Conservation (phyloP, 1,284 basidiomycete species). For the Pulveroboletus sp. region DNA sequence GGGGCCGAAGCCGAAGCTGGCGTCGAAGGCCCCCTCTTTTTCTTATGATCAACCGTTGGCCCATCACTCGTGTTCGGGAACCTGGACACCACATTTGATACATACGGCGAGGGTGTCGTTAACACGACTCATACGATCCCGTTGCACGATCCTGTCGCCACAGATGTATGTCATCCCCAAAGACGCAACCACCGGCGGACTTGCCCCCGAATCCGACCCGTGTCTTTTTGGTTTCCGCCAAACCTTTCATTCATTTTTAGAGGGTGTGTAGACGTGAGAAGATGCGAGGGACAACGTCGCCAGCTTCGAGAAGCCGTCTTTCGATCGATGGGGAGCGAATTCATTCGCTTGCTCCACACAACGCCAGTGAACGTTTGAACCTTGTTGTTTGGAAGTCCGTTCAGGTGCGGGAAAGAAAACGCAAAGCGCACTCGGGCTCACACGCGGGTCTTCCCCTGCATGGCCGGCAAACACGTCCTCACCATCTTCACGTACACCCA, state of each 20-base stretch:
- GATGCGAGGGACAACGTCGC: not conserved
- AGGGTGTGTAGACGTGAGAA: constrained; percentile 6
- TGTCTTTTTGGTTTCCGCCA: no score
- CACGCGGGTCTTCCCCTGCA: no score
- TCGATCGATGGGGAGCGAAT: not conserved
- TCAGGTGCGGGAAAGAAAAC: not conserved
- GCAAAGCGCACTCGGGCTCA: no score
- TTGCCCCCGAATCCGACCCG: not conserved
- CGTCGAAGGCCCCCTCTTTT: no score
- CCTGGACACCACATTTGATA: not conserved
- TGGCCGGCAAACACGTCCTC: no score
- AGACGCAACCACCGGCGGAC: not conserved
- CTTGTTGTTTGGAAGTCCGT: no score
- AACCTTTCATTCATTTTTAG: not conserved
- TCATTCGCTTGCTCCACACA: not conserved
- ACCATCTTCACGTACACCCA: constrained; percentile 8
- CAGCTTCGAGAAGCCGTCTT: not conserved
- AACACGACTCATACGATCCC: not conserved
- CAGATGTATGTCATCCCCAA: not conserved
- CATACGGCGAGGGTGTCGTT: not conserved
- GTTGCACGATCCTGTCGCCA: not conserved
- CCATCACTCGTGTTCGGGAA: not conserved
- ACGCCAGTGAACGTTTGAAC: not conserved
- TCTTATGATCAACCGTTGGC: not conserved
- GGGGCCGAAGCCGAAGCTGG: not conserved